Evolutionary conservation across 257 asterid genomes (phyloP).

Genomic region (Fraxinus americana): DNA sequence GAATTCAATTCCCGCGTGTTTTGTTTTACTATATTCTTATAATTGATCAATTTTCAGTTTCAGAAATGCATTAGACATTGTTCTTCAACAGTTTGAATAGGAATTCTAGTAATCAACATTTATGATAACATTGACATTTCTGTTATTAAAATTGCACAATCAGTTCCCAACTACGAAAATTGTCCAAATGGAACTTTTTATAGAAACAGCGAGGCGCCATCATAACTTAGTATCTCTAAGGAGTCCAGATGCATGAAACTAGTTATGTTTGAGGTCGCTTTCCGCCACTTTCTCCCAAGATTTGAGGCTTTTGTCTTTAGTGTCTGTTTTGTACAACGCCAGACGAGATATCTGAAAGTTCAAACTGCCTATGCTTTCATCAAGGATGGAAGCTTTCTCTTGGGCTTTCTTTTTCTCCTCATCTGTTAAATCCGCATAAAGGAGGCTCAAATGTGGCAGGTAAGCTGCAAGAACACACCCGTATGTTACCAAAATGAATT

Average conservation of each 20-base stretch:
- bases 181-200: not conserved
- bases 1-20: not conserved
- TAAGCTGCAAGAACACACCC: conserved; percentile 53
- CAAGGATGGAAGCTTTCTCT: conserved; percentile 65
- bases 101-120: not conserved
- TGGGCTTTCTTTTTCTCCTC: conserved; percentile 75
- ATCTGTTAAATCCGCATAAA: conserved; percentile 71
- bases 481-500: conserved; percentile 13
- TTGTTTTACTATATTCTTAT: not conserved
- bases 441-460: conserved; percentile 95
- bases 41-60: not conserved
- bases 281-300: conserved; percentile 92
- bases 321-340: conserved; percentile 78
- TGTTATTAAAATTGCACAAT: not conserved
- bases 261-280: conserved; percentile 36
- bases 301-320: conserved; percentile 73
- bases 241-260: not conserved
- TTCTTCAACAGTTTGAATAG: not conserved
- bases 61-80: not conserved
- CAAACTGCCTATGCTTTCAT: conserved; percentile 55
- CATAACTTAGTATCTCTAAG: no score
- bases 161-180: no score
- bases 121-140: not conserved
- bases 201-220: not conserved
- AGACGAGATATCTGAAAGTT: conserved; percentile 61